Percentiles rank a stretch among this genome's conserved stretches.
phyloP scores from a whole-genome alignment of 225 moss, liverwort and hornwort species.

The Lunularia cruciata region DNA sequence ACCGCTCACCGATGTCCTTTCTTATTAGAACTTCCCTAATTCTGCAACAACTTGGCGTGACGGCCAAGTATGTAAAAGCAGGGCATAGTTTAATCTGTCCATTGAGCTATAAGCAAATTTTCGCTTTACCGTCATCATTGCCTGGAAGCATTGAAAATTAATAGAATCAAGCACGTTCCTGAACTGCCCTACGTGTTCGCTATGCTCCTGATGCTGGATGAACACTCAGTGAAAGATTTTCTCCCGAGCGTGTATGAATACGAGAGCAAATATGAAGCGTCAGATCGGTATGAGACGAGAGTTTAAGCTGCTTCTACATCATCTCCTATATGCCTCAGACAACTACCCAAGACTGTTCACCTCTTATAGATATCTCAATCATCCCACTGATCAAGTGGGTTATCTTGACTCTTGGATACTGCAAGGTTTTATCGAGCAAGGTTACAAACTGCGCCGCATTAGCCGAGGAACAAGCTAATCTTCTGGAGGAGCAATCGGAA shows the following conservation, averaged over 20 bases:
- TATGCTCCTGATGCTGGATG: no score
- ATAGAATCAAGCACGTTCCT: no score
- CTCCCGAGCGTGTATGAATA: not conserved
- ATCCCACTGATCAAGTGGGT: no score
- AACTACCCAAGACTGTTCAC: no score
- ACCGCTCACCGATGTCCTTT: not conserved
- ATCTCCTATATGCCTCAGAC: not conserved
- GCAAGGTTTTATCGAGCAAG: slow-evolving; percentile 26
- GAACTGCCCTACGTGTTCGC: no score
- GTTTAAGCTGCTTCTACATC: not conserved
- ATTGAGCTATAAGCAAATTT: no score
- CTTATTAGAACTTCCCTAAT: not conserved
- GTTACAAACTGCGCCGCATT: slow-evolving; percentile 40
- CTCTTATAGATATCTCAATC: no score
- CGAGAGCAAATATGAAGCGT: not conserved
- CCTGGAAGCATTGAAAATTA: no score
- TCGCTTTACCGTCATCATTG: no score
- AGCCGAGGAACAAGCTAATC: slow-evolving; percentile 47
- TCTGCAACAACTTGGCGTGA: not conserved
- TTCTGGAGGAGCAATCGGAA: slow-evolving; percentile 34
- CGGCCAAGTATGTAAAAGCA: no score
- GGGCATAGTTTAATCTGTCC: no score
- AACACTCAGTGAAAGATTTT: no score
- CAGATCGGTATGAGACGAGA: not conserved
- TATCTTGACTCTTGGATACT: not conserved